Percentiles rank a stretch among this genome's conserved stretches.
phyloP scores from a whole-genome alignment of 768 basidiomycete species.

The Coprinellus aureogranulatus region DNA sequence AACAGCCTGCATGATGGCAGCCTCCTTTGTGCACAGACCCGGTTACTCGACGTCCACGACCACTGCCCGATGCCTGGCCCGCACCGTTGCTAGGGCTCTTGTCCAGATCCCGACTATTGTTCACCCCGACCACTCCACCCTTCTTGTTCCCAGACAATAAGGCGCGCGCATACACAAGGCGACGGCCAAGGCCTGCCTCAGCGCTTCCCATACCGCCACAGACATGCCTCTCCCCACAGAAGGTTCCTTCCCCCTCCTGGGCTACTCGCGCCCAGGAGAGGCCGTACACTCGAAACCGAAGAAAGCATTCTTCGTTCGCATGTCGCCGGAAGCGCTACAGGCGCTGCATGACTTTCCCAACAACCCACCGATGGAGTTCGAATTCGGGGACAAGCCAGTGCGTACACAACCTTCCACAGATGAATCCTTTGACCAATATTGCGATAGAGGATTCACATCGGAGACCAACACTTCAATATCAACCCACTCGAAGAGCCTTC shows the following conservation, averaged over 20 bases:
- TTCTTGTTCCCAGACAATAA: no score
- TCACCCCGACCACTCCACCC: no score
- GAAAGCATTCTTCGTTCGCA: slow-evolving; percentile 71
- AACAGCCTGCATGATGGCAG: slow-evolving; percentile 7
- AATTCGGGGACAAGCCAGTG: slow-evolving; percentile 63
- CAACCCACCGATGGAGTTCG: slow-evolving; percentile 50
- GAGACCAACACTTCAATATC: slow-evolving; percentile 63
- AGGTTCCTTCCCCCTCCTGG: slow-evolving; percentile 55
- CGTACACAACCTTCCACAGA: slow-evolving; percentile 19
- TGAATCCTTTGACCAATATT: slow-evolving; percentile 7
- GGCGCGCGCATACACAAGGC: no score
- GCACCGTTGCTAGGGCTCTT: not conserved
- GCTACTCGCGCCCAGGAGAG: slow-evolving; percentile 54
- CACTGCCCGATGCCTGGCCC: not conserved
- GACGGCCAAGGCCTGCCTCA: not conserved
- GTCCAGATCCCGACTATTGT: not conserved
- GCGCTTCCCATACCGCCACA: not conserved
- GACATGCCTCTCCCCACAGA: slow-evolving; percentile 66
- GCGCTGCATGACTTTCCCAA: slow-evolving; percentile 54
- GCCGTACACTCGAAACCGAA: slow-evolving; percentile 60
- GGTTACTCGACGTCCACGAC: not conserved
- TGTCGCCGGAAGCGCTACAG: slow-evolving; percentile 71
- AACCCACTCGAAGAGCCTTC: slow-evolving; percentile 47
- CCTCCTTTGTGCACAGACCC: not conserved
- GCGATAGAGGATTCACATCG: slow-evolving; percentile 63